Base-by-base conservation (phyloP, 2,329 filamentous ascomycete genomes). In the Fusarium graminum region DNA sequence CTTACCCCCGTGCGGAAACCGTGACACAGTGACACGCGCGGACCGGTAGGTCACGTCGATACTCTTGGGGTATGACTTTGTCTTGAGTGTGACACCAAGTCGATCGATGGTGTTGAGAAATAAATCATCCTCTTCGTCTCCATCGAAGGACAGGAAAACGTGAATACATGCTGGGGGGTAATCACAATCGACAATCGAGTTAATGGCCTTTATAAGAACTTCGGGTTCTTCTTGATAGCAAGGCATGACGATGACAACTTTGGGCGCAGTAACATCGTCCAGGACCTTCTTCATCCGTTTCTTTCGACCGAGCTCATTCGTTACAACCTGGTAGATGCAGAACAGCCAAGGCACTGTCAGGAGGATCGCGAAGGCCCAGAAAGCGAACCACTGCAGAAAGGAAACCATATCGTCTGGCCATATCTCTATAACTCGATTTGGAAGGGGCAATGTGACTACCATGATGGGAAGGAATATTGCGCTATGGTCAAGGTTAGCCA, bases 171-270 rank as follows among this genome's bases (percentile, higher is more conserved):
- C 90, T 7, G 93, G 87, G 1, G 95, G 94, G 68, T 98, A 98
- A 72, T 97, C 94, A 78, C 93, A 96, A 71, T 94, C 91, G 50
- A 97, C 93, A 32, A 98, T 90, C 0, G 94, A 97, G 79, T 97
- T 90, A 70, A 97, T 85, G 6, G 94, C 95, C 44, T 91, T 91
- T 54, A 97, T 83, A 44, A 98, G 84, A 13, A 97, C 85, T 1
- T 92, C 90, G 0, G 93, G 92, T 29, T 93, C 89, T 75, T 98
- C 95, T 74, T 95, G 93, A 81, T 97, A 98, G 74, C 94, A 96
- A 6, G 94, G 95, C 93, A 98, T 97, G 59, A 98, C 90, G 61
- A 98, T 91, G 65, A 97, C 93, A 16, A 97, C 91, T 78, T 98
- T 98, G 3, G 94, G 95, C 0, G 95, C 94, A 1, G 90, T 93